phyloP scores from a whole-genome alignment of 345 rosid species.

The Citrus inodora region DNA sequence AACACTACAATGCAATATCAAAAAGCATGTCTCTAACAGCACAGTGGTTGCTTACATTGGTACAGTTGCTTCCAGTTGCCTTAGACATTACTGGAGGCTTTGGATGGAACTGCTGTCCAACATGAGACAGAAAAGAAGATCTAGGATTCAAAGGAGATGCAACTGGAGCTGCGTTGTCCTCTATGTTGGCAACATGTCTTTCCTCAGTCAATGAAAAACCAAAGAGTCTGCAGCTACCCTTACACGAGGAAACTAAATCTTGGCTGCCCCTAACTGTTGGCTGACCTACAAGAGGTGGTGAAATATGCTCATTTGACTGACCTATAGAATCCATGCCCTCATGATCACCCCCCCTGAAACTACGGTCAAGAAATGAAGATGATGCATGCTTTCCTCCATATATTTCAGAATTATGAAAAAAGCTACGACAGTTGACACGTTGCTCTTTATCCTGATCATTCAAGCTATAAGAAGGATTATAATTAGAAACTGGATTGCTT shows the following conservation, averaged over 20 bases:
- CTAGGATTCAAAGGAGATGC: conserved; percentile 29
- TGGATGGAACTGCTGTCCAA: conserved; percentile 45
- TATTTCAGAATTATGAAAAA: conserved; percentile 15
- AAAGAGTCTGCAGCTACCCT: conserved; percentile 87
- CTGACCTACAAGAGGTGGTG: conserved; percentile 24
- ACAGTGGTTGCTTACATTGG: conserved; percentile 59
- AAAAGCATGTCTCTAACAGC: conserved; percentile 40
- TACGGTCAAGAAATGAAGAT: conserved; percentile 3
- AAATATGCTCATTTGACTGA: conserved; percentile 22
- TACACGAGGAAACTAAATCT: conserved; percentile 48
- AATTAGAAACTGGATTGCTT: conserved; percentile 23
- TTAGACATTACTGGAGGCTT: conserved; percentile 35
- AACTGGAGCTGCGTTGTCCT: conserved; percentile 24
- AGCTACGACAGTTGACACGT: conserved; percentile 8
- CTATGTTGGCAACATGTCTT: conserved; percentile 27
- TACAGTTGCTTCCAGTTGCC: conserved; percentile 47
- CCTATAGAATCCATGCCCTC: conserved; percentile 17
- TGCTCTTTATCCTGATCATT: conserved; percentile 24
- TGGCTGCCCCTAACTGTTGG: conserved; percentile 27
- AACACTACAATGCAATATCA: conserved; percentile 39
- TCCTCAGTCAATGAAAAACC: conserved; percentile 87
- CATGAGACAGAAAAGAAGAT: conserved; percentile 37
- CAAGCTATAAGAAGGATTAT: conserved; percentile 7
- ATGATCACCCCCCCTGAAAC: conserved; percentile 10
- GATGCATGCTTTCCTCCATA: conserved; percentile 20